Base-by-base conservation (phyloP, 2,329 filamentous ascomycete species). In the Aspergillus intermedius region DNA sequence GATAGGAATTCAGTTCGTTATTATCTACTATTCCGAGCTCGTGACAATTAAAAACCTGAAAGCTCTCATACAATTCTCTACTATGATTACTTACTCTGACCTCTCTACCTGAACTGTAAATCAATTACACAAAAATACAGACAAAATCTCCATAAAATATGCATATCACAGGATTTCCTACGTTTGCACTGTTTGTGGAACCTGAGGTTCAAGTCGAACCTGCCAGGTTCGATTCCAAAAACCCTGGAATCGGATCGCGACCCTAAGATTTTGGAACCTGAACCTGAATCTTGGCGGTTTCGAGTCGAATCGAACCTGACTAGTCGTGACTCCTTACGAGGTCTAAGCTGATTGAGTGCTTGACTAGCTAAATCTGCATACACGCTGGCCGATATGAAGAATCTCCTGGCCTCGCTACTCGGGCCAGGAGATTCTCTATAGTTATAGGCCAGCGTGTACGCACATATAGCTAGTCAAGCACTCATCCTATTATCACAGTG, bases 301-400 rank as follows among this genome's bases (percentile, higher is more conserved):
- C 35, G 35, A 46, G 45, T 46, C 22, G 35, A 46, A 47, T 42
- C 45, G 45, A 47, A 43, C 25, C 37, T 47, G 39, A 39, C 28
- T 23, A 47, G 37, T 47, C 45, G 45, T 35, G 45, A 25, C 21
- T 47, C 45, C 45, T 22, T 34, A 34, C 30, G 30, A 34, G 30
- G 30, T 34, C 30, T 34, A 34, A n/a, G n/a, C n/a, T n/a, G n/a
- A n/a, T 22, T 19, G 17, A 2, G 17, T 19, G 17, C 17, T 19
- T 2, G 3, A 19, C 17, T 19, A 19, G 3, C 17, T 19, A 19
- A 2, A 19, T 19, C 2, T 19, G 3, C 17, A 3, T 19, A 19
- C 17, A 19, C 2, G 17, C 17, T 2, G 3, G 17, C 17, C 17
- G 2, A 19, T 19, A 19, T 19, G 17, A 19, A 19, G 17, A 19